Base-by-base conservation (phyloP, 495 filamentous ascomycete genomes). In the Neurospora sp. region DNA sequence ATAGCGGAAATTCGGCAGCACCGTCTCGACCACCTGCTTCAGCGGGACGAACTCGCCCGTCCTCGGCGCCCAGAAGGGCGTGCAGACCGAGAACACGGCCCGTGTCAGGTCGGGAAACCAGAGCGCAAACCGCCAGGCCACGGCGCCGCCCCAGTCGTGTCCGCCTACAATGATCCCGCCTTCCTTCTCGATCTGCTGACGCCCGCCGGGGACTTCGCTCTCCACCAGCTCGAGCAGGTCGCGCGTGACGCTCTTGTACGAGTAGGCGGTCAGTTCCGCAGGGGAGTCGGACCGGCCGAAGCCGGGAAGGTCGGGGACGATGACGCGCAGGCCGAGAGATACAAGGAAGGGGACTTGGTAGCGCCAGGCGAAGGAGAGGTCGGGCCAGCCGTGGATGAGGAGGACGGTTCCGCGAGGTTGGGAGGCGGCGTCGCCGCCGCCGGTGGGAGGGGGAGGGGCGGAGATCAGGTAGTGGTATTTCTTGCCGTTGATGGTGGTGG, bases 91-190 rank as follows among this genome's bases (percentile, higher is more conserved):
- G 80, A 97, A 93, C 41, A 98, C 84, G 70, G 90, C 88, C 3
- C 84, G 84, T 69, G 97, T 83, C 18, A 96, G 81, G 40, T 89
- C 82, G 0, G 93, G 94, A 68, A 93, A 84, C 85, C 89, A 92
- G 65, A 91, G 86, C 9, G 91, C 88, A 65, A 91, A 80, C 70
- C 93, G 88, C 85, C 85, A 88, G 39, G 84, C 86, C 27, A 87
- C 73, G 18, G 80, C 76, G 61, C 83, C 85, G 77, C 90, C 93
- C 94, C 94, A 97, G 80, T 97, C 94, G 79, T 97, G 94, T 9
- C 93, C 94, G 16, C 92, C 91, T 14, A 97, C 84, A 38, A 96
- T 79, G 35, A 83, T 78, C 22, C 78, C 79, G 71, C 79, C 72
- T 40, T 77, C 74, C 22, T 76, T 69, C 65, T 85, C 85, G 27